These are phyloP conservation scores for Colletotrichum sp. DNA, from an alignment of 2,329 filamentous ascomycete species.

Conservation along the genomic window DNA sequence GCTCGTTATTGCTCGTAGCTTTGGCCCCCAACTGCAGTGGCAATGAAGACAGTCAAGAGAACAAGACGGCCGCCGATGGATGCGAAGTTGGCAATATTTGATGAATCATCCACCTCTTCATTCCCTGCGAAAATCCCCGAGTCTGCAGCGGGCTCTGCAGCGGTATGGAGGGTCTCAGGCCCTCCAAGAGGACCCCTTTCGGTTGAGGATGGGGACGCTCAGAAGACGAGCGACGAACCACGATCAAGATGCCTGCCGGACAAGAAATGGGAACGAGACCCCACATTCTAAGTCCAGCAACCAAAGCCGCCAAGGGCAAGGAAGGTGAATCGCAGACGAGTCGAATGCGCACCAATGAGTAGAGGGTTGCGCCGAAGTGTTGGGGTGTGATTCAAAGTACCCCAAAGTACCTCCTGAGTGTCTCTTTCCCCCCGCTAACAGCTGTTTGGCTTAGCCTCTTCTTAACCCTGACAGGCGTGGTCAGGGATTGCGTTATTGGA, in stretches of 20 bases:
- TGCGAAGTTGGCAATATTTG: background rate
- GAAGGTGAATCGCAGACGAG: constrained; percentile 16
- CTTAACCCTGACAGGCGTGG: constrained; percentile 1
- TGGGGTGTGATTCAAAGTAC: constrained; percentile 9
- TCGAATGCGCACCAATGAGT: constrained; percentile 20
- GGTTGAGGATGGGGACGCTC: constrained; percentile 9
- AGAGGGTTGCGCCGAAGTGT: background rate
- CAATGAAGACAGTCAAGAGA: background rate
- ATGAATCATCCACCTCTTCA: constrained; percentile 3
- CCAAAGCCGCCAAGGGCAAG: constrained; percentile 3
- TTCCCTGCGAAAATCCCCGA: constrained; percentile 20
- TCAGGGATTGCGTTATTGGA: constrained; percentile 1
- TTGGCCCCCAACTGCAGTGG: background rate
- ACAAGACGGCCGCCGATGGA: background rate
- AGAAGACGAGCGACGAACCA: constrained; percentile 6
- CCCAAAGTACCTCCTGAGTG: background rate
- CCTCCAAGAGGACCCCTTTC: constrained; percentile 3
- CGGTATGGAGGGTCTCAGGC: constrained; percentile 14
- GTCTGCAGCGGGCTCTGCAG: constrained; percentile 20
- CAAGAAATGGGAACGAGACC: background rate
- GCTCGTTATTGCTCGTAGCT: background rate
- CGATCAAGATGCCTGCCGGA: constrained; percentile 5
- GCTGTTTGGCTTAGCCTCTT: background rate
- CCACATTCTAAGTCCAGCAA: background rate
- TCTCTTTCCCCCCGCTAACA: background rate